Conservation (phyloP, 2,329 filamentous ascomycete genomes). For the Fusarium lateritium region DNA sequence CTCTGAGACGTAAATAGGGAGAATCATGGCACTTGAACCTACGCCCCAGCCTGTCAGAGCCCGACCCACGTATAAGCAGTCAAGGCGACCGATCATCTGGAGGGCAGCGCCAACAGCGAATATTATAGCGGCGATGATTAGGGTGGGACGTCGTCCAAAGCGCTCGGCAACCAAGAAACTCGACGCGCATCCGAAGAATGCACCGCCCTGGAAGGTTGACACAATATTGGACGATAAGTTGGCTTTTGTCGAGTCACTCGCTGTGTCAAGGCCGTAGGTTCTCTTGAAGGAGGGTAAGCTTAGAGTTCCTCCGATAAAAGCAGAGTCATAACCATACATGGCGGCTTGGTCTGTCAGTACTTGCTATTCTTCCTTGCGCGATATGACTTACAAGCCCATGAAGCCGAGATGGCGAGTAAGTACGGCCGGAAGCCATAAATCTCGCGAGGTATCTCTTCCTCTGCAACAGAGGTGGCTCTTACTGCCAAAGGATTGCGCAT, state of each 20-base stretch:
- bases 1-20: not conserved
- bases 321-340: not conserved
- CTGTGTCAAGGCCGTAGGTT: not conserved
- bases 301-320: not conserved
- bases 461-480: not conserved
- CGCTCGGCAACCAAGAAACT: not conserved
- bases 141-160: not conserved
- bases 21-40: not conserved
- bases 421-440: slow-evolving; percentile 18
- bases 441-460: slow-evolving; percentile 4
- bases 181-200: not conserved
- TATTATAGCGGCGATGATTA: not conserved
- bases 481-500: not conserved
- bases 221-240: not conserved
- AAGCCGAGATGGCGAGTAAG: slow-evolving; percentile 14
- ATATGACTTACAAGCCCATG: slow-evolving; percentile 32
- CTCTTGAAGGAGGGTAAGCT: not conserved
- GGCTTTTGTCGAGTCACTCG: not conserved
- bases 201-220: not conserved
- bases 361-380: too few species aligned
- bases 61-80: not conserved
- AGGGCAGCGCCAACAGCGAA: not conserved
- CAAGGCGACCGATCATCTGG: not conserved
- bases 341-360: not conserved
- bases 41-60: not conserved